Evolutionary conservation across 2,329 filamentous ascomycete species (phyloP).

Genomic region (Exophiala sp.): DNA sequence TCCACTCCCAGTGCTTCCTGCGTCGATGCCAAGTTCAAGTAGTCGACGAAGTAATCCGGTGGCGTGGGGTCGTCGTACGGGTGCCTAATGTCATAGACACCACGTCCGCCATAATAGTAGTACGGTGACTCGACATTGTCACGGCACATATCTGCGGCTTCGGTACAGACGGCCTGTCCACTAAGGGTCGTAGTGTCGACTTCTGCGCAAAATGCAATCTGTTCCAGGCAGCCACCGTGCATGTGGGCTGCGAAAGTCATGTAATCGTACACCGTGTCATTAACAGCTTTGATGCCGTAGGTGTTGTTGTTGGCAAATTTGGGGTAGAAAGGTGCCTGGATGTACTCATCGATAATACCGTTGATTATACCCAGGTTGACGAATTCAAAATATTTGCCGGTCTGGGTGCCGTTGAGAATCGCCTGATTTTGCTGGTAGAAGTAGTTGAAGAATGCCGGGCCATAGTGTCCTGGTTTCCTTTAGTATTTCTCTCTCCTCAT

Average conservation of each 20-base stretch:
- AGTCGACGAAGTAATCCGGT: conserved; percentile 54
- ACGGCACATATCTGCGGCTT: conserved; percentile 52
- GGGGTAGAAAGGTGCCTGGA: conserved; percentile 47
- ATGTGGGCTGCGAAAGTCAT: conserved; percentile 55
- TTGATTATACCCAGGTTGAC: conserved; percentile 53
- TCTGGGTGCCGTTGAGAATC: conserved; percentile 46
- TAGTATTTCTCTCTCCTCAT: background rate
- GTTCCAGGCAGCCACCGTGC: conserved; percentile 55
- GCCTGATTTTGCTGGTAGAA: conserved; percentile 54
- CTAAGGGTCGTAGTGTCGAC: conserved; percentile 55
- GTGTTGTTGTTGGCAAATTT: conserved; percentile 52
- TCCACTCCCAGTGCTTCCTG: conserved; percentile 55
- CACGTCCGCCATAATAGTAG: conserved; percentile 49
- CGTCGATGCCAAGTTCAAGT: conserved; percentile 52
- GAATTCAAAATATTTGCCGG: conserved; percentile 49
- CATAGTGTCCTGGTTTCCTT: conserved; percentile 43
- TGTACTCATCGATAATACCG: conserved; percentile 50
- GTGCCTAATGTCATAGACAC: conserved; percentile 58
- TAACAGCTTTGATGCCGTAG: conserved; percentile 50
- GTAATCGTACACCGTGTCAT: conserved; percentile 55
- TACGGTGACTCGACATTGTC: conserved; percentile 55
- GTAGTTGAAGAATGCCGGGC: conserved; percentile 51
- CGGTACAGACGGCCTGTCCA: conserved; percentile 46
- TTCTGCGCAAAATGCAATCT: conserved; percentile 60
- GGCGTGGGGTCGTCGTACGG: conserved; percentile 56